Percentiles rank a stretch among this genome's conserved stretches.
These are phyloP conservation scores for Jacaranda copaia DNA, from an alignment of 257 asterid genomes.

Conservation along the genomic window DNA sequence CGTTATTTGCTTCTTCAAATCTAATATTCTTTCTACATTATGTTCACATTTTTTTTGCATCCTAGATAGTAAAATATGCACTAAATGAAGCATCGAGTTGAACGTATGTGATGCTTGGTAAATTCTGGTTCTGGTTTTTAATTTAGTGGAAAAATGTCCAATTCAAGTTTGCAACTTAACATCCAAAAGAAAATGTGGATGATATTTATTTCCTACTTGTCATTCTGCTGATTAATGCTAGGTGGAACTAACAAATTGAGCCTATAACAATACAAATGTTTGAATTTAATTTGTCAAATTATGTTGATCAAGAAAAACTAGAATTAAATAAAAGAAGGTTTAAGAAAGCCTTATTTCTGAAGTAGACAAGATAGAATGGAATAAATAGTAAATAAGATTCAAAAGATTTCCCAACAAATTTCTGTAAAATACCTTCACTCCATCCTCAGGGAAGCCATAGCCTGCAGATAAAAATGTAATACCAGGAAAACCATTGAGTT, in stretches of 20 bases:
- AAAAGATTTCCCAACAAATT: neutral
- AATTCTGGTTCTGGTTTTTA: too few relatives aligned
- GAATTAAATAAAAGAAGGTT: neutral
- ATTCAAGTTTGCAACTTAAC: too few relatives aligned
- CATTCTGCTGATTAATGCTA: neutral
- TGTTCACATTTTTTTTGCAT: too few relatives aligned
- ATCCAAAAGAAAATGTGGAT: neutral
- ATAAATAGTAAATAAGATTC: neutral
- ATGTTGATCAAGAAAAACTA: neutral
- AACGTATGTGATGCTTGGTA: too few relatives aligned
- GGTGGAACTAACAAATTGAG: neutral
- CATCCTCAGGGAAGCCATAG: constrained; percentile 84
- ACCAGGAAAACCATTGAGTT: neutral
- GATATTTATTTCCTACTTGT: too few relatives aligned
- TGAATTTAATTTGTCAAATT: neutral
- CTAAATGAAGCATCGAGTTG: too few relatives aligned
- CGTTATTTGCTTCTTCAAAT: too few relatives aligned
- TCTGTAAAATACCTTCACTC: constrained; percentile 63
- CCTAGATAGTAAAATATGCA: too few relatives aligned
- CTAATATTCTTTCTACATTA: too few relatives aligned
- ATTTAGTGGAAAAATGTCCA: too few relatives aligned
- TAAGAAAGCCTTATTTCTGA: neutral
- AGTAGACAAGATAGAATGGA: neutral
- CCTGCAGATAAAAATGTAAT: constrained; percentile 46
- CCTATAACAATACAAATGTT: neutral